phyloP scores from a whole-genome alignment of 768 basidiomycete genomes.

The Lentinula boryana region DNA sequence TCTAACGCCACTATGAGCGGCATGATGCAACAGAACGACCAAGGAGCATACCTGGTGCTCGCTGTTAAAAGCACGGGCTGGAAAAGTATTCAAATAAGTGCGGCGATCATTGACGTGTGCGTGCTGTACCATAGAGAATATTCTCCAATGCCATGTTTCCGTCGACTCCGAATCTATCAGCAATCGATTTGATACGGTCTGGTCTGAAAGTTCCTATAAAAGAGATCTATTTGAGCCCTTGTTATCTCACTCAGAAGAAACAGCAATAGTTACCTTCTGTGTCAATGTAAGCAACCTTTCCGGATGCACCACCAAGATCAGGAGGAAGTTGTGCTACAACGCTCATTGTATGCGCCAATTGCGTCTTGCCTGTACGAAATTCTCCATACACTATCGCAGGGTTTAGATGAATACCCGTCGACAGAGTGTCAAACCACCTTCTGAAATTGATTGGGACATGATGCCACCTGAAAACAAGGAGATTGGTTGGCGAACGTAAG shows the following conservation, averaged over 20 bases:
- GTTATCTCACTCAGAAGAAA: background rate
- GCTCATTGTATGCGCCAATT: slow-evolving; percentile 92
- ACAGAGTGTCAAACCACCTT: slow-evolving; percentile 41
- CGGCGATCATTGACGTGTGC: background rate
- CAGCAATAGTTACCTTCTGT: slow-evolving; percentile 56
- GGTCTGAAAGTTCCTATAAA: slow-evolving; percentile 84
- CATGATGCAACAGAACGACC: background rate
- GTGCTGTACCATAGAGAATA: slow-evolving; percentile 69
- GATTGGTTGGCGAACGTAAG: background rate
- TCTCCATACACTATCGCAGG: slow-evolving; percentile 77
- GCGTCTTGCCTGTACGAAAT: slow-evolving; percentile 94
- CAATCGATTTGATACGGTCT: slow-evolving; percentile 85
- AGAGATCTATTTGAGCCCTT: slow-evolving; percentile 14
- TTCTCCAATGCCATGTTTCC: slow-evolving; percentile 84
- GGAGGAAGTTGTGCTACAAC: slow-evolving; percentile 85
- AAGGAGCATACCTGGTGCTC: slow-evolving; percentile 72
- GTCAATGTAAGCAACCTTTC: slow-evolving; percentile 92
- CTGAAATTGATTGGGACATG: slow-evolving; percentile 90
- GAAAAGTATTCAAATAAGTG: slow-evolving; percentile 5
- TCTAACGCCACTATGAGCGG: slow-evolving; percentile 33
- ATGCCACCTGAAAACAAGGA: slow-evolving; percentile 58
- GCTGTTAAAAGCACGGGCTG: slow-evolving; percentile 87
- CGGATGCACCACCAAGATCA: slow-evolving; percentile 86
- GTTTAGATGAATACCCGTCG: background rate
- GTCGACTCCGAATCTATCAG: slow-evolving; percentile 92